Evolutionary conservation across 805 yeast genomes (phyloP).

Genomic region (Brettanomyces anomalus): DNA sequence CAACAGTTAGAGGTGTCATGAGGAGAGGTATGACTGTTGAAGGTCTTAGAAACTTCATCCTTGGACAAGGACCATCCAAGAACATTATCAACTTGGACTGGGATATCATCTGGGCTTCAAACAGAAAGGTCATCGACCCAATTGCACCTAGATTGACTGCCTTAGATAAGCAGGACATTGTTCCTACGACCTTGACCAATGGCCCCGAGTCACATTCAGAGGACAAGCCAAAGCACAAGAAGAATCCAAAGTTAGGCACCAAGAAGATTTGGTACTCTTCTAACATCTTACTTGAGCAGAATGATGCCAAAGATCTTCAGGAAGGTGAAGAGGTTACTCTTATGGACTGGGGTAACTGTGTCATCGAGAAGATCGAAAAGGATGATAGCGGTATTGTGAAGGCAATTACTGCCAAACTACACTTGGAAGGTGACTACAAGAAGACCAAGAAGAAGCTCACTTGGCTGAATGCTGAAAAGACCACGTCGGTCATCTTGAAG

Average conservation of each 20-base stretch:
- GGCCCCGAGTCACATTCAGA: slow-evolving; percentile 66
- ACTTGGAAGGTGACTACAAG: slow-evolving; percentile 94
- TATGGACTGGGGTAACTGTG: slow-evolving; percentile 98
- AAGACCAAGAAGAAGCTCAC: slow-evolving; percentile 92
- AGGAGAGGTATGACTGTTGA: slow-evolving; percentile 99
- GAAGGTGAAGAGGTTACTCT: slow-evolving; percentile 92
- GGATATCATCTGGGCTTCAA: slow-evolving; percentile 95
- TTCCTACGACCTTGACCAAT: slow-evolving; percentile 53
- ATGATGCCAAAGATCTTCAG: slow-evolving; percentile 57
- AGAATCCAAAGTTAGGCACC: slow-evolving; percentile 82
- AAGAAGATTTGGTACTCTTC: slow-evolving; percentile 66
- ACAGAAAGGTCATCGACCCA: slow-evolving; percentile 96
- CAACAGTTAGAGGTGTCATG: slow-evolving; percentile 98
- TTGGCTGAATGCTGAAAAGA: slow-evolving; percentile 83
- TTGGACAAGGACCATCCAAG: slow-evolving; percentile 96
- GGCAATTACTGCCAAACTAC: slow-evolving; percentile 65
- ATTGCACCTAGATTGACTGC: slow-evolving; percentile 94
- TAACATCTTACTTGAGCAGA: slow-evolving; percentile 72
- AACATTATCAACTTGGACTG: slow-evolving; percentile 96
- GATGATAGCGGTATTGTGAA: slow-evolving; percentile 46
- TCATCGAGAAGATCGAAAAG: slow-evolving; percentile 60
- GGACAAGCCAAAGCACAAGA: slow-evolving; percentile 87
- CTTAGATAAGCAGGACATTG: slow-evolving; percentile 54
- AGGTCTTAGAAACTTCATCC: slow-evolving; percentile 88
- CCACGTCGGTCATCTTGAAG: slow-evolving; percentile 65